Conservation (phyloP, 768 basidiomycete species). For the Kwoniella bestiolae region DNA sequence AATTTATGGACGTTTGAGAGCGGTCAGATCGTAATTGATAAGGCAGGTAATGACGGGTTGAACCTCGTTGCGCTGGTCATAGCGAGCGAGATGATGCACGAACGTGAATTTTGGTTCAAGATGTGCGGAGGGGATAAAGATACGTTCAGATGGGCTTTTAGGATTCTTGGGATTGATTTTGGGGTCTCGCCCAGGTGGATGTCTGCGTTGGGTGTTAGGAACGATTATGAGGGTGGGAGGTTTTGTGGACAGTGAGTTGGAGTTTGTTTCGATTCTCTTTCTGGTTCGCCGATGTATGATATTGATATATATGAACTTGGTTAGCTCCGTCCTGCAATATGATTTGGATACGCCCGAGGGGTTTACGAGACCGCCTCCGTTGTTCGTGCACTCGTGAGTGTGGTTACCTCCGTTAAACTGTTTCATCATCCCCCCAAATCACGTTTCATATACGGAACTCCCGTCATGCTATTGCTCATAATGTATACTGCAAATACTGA, state of each 20-base stretch:
- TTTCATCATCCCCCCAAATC: no score
- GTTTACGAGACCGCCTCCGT: slow-evolving; percentile 25
- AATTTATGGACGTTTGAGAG: slow-evolving; percentile 59
- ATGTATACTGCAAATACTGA: no score
- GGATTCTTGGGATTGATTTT: slow-evolving; percentile 55
- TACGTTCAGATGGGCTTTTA: slow-evolving; percentile 59
- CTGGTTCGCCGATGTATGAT: no score
- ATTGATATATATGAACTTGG: no score
- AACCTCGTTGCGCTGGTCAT: slow-evolving; percentile 59
- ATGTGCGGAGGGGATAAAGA: slow-evolving; percentile 60
- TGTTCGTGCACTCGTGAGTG: slow-evolving; percentile 54
- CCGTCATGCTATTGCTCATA: neutral
- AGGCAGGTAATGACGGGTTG: slow-evolving; percentile 58
- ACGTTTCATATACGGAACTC: neutral
- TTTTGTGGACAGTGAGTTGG: slow-evolving; percentile 59
- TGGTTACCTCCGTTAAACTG: no score
- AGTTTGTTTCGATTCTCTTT: no score
- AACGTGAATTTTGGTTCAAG: slow-evolving; percentile 60
- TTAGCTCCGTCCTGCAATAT: slow-evolving; percentile 56
- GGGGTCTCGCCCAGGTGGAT: slow-evolving; percentile 56
- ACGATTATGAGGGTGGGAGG: slow-evolving; percentile 38
- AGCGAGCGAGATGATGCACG: slow-evolving; percentile 57
- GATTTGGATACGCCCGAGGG: slow-evolving; percentile 45
- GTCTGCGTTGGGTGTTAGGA: slow-evolving; percentile 48
- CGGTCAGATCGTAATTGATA: slow-evolving; percentile 60